Conservation (phyloP, 2,329 filamentous ascomycete species). For the Cercospora beticola region DNA sequence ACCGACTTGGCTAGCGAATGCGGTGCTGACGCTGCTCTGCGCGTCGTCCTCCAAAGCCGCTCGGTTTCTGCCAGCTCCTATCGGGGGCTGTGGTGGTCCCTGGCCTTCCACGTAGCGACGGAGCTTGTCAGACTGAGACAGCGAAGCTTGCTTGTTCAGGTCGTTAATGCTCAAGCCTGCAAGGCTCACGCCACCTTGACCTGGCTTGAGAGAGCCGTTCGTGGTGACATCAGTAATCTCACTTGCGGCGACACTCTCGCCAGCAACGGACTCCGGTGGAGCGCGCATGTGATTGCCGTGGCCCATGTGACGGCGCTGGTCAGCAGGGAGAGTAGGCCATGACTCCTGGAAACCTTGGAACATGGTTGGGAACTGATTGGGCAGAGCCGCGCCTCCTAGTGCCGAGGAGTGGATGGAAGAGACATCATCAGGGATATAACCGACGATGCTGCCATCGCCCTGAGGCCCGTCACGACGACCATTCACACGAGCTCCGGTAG, state of each 20-base stretch:
- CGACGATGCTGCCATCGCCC: constrained; percentile 79
- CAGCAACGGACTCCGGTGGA: constrained; percentile 67
- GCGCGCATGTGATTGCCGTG: constrained; percentile 45
- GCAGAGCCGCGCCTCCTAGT: constrained; percentile 67
- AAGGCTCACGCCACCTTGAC: constrained; percentile 83
- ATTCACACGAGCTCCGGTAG: constrained; percentile 46
- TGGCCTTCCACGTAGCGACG: constrained; percentile 83
- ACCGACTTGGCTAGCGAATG: constrained; percentile 86
- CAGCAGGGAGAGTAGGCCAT: constrained; percentile 78
- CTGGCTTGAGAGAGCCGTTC: constrained; percentile 52
- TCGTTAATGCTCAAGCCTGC: constrained; percentile 75
- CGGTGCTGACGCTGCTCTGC: constrained; percentile 91
- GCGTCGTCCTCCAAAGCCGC: constrained; percentile 70
- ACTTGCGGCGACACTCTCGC: constrained; percentile 88
- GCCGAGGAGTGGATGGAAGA: constrained; percentile 94
- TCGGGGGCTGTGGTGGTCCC: constrained; percentile 56
- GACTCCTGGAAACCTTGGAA: constrained; percentile 89
- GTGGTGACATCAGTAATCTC: constrained; percentile 84
- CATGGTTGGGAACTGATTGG: constrained; percentile 86
- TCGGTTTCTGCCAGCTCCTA: constrained; percentile 58
- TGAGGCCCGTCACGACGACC: constrained; percentile 51
- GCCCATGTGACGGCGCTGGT: constrained; percentile 58
- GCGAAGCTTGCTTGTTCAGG: constrained; percentile 67
- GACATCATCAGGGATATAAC: constrained; percentile 95
- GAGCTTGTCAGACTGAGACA: constrained; percentile 84